Evolutionary conservation across 225 moss, liverwort and hornwort species (phyloP).

Genomic region (Polytrichum formosum): DNA sequence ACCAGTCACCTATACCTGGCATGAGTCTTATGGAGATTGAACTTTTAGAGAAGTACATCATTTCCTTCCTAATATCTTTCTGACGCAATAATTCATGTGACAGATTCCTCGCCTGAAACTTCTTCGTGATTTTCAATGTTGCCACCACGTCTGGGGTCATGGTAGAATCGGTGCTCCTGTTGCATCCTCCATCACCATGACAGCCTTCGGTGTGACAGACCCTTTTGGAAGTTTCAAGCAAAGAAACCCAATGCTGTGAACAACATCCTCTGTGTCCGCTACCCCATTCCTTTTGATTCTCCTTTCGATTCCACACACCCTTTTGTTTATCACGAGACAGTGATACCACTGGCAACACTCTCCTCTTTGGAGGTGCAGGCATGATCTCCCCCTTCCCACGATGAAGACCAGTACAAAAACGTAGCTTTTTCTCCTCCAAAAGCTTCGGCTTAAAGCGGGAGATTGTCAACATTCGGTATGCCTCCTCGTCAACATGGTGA

Average conservation of each 20-base stretch:
- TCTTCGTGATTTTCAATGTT: constrained; percentile 2
- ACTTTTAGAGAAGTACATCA: no score
- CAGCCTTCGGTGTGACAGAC: constrained; percentile 9
- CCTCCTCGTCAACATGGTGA: background rate
- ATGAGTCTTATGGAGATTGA: no score
- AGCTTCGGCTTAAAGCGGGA: constrained; percentile 15
- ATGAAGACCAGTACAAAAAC: constrained; percentile 19
- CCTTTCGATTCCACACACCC: constrained; percentile 26
- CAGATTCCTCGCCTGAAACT: constrained; percentile 14
- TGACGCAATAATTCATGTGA: no score
- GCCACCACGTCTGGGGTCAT: constrained; percentile 4
- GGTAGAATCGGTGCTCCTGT: background rate
- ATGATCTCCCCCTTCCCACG: constrained; percentile 16
- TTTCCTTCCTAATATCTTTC: no score
- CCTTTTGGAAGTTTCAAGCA: constrained; percentile 17
- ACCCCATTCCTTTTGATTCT: constrained; percentile 23
- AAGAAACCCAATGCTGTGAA: constrained; percentile 27
- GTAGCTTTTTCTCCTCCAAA: constrained; percentile 8
- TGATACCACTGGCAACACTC: constrained; percentile 19
- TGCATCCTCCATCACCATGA: background rate
- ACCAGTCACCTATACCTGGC: no score
- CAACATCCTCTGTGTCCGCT: constrained; percentile 20
- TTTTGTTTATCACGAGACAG: constrained; percentile 18
- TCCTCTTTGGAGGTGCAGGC: background rate
- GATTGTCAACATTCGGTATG: background rate